Base-by-base conservation (phyloP, 257 asterid species). In the Petunia axillaris region DNA sequence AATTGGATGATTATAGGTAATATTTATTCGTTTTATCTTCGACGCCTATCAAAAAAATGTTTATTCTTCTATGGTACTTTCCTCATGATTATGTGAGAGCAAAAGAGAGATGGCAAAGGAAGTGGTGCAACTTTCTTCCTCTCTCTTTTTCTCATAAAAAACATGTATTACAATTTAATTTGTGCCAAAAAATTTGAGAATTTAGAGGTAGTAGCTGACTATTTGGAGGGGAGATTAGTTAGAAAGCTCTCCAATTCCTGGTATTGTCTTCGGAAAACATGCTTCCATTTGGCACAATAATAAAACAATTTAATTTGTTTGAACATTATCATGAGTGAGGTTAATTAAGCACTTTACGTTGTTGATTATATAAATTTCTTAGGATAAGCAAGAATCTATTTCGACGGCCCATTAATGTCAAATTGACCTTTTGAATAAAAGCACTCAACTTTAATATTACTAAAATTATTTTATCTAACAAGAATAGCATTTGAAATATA, bases 351-450 rank as follows among this genome's bases (percentile, higher is more conserved):
- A 36, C 15, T 36, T 62, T 62, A 35, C 2, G 1, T 35, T 3
- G 37, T 35, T 66, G 75, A 6, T 50, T 71, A 40, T 48, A 71
- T 37, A 25, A 71, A 71, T 71, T 11, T 71, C 5, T 71, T 71
- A 71, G 77, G 77, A 71, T 71, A 48, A 50, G 44, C 11, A 35
- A 5, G 1, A 35, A 71, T 71, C 60, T 1, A 25, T 71, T 70
- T 11, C 35, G 77, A 71, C 48, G 62, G 6, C 13, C 46, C 77
- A 71, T 50, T 71, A 71, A 48, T 71, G 77, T 71, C 77, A 6
- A 71, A 25, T 52, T 36, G 25, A 50, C 62, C 44, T 48, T 60
- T 71, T 48, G 44, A 71, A 71, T 50, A 48, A 71, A 71, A 71
- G 62, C 62, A 71, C 44, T 71, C 41, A 9, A 71, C 10, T 5